Conservation (phyloP, 176 grass and related monocot genomes). For the Melocanna baccifera region DNA sequence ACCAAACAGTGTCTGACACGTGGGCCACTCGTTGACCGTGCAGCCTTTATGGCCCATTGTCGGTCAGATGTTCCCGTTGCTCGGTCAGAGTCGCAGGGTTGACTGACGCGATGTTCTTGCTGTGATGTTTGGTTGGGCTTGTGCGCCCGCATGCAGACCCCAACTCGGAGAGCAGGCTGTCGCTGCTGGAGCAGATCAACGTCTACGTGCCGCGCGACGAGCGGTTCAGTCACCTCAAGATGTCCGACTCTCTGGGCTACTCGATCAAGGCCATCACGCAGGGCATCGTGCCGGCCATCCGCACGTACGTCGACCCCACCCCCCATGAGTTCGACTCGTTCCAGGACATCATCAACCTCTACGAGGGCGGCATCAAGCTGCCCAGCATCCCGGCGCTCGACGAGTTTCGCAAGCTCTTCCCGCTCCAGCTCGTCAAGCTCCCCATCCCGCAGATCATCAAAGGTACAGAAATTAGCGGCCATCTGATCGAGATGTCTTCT, state of each 20-base stretch:
- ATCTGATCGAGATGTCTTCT: background rate
- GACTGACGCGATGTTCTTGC: background rate
- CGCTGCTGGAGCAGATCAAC: conserved; percentile 42
- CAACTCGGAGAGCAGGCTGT: conserved; percentile 49
- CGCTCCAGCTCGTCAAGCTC: conserved; percentile 51
- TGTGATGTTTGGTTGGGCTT: too few species aligned
- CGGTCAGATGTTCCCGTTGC: background rate
- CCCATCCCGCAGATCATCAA: conserved; percentile 54
- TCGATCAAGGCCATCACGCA: conserved; percentile 49
- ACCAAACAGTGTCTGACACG: too few species aligned
- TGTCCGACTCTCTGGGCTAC: conserved; percentile 54
- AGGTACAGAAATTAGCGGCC: conserved; percentile 16
- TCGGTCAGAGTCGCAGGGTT: background rate
- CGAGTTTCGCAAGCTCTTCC: conserved; percentile 44
- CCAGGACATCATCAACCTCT: conserved; percentile 50
- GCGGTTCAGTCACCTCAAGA: conserved; percentile 66
- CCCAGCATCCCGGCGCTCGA: conserved; percentile 37
- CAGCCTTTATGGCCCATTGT: too few species aligned
- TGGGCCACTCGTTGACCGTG: too few species aligned
- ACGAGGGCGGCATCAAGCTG: conserved; percentile 53
- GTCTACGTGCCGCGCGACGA: conserved; percentile 73
- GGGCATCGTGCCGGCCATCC: conserved; percentile 40
- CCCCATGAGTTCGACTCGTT: conserved; percentile 65
- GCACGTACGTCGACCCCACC: conserved; percentile 34
- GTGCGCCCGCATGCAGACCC: conserved; percentile 20